Percentiles rank a stretch among this genome's conserved stretches.
phyloP scores from a whole-genome alignment of 2,329 filamentous ascomycete species.

The Penicillium olsonii region DNA sequence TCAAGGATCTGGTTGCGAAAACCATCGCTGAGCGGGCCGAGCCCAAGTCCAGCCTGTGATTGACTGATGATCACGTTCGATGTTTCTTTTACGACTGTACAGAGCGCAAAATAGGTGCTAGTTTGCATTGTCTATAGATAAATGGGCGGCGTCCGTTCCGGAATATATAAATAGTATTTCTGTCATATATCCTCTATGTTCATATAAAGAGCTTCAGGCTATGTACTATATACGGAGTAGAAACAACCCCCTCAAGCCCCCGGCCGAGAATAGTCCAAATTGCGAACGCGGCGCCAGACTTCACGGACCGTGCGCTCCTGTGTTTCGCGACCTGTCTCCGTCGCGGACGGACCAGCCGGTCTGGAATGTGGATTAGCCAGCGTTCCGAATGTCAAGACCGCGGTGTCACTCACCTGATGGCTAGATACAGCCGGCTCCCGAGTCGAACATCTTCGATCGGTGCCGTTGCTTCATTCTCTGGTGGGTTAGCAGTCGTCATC shows the following conservation, averaged over 20 bases:
- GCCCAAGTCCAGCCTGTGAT: conserved; percentile 31
- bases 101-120: conserved; percentile 26
- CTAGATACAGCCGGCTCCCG: conserved; percentile 70
- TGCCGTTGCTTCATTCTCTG: conserved; percentile 56
- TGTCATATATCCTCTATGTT: conserved; percentile 1
- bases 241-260: conserved; percentile 55
- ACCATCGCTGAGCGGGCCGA: conserved; percentile 46
- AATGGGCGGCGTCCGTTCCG: conserved; percentile 16
- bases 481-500: conserved; percentile 73
- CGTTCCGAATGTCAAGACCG: neutral
- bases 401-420: conserved; percentile 56
- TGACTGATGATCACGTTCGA: conserved; percentile 4
- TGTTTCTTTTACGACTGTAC: conserved; percentile 21
- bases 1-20: conserved; percentile 55
- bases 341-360: conserved; percentile 63
- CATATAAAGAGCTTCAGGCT: too few species aligned
- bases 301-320: conserved; percentile 72
- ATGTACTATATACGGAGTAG: neutral
- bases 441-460: conserved; percentile 62
- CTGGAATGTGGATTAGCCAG: conserved; percentile 37
- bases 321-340: conserved; percentile 64
- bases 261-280: conserved; percentile 67
- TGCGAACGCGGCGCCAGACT: conserved; percentile 69
- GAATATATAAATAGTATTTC: conserved; percentile 10
- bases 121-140: conserved; percentile 22